Evolutionary conservation across 345 rosid species (phyloP).

Genomic region (Capsella bursapastoris): DNA sequence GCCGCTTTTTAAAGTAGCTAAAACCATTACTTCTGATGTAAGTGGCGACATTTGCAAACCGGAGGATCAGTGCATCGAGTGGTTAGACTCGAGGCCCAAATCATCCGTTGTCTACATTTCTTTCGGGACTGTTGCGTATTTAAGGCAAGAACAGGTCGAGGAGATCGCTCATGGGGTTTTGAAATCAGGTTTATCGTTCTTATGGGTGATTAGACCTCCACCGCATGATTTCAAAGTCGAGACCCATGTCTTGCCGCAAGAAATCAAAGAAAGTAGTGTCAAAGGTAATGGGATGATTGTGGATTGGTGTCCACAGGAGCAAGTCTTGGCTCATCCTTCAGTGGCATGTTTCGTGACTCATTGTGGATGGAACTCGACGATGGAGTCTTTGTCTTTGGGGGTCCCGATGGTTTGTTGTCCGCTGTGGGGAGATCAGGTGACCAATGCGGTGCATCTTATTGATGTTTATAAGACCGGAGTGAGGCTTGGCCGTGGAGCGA

Average conservation of each 20-base stretch:
- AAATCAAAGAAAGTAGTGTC: conserved; percentile 24
- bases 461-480: conserved; percentile 67
- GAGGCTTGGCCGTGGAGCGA: conserved; percentile 69
- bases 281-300: conserved; percentile 37
- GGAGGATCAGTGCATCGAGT: conserved; percentile 56
- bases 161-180: conserved; percentile 52
- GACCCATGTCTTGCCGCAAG: conserved; percentile 32
- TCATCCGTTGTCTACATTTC: conserved; percentile 57
- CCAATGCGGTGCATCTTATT: conserved; percentile 63
- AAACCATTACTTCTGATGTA: conserved; percentile 40
- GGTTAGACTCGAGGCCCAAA: conserved; percentile 52
- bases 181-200: conserved; percentile 32
- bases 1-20: conserved; percentile 64
- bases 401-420: conserved; percentile 74
- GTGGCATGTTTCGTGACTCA: conserved; percentile 43
- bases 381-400: conserved; percentile 71
- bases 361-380: conserved; percentile 53
- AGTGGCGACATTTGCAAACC: conserved; percentile 59
- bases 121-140: conserved; percentile 48
- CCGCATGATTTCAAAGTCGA: not conserved
- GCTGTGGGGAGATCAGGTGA: conserved; percentile 89
- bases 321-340: conserved; percentile 43
- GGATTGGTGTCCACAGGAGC: conserved; percentile 46
- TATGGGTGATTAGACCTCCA: conserved; percentile 43
- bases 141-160: conserved; percentile 42